Evolutionary conservation across 768 basidiomycete genomes (phyloP).

Genomic region (Serendipita sp.): DNA sequence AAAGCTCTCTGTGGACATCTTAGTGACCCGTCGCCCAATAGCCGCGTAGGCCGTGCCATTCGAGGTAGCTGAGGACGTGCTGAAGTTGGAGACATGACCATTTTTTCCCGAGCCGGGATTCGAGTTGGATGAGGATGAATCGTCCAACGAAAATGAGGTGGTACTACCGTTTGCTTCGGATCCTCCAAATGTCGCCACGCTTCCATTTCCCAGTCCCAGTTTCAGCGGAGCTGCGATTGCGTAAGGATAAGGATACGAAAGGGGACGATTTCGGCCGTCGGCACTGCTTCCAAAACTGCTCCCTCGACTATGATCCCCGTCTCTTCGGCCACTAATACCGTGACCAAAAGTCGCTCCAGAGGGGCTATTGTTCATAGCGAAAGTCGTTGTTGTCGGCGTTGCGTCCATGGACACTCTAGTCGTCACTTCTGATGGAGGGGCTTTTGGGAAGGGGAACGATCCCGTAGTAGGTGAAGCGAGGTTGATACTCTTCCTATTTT

Average conservation of each 20-base stretch:
- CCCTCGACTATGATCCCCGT: neutral
- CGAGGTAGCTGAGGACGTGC: neutral
- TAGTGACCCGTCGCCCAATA: neutral
- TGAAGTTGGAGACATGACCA: neutral
- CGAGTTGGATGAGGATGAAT: neutral
- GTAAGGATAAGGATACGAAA: neutral
- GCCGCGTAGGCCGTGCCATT: neutral
- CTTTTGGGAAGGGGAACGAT: neutral
- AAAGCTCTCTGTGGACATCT: neutral
- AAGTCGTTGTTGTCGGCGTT: neutral
- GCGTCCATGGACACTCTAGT: neutral
- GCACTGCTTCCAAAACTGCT: conserved; percentile 3
- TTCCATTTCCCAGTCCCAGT: neutral
- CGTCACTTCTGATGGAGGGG: neutral
- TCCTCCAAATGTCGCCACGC: neutral
- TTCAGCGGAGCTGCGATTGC: neutral
- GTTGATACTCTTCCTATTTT: conserved; percentile 1
- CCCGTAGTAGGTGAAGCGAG: neutral
- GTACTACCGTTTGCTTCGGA: neutral
- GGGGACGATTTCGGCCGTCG: neutral
- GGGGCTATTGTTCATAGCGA: neutral
- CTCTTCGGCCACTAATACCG: neutral
- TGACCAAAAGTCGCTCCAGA: conserved; percentile 2
- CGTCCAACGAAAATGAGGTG: neutral
- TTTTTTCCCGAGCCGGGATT: neutral